Evolutionary conservation across 2,329 filamentous ascomycete genomes (phyloP).

Genomic region (Ophiognomonia clavigignenti-juglandacearum): DNA sequence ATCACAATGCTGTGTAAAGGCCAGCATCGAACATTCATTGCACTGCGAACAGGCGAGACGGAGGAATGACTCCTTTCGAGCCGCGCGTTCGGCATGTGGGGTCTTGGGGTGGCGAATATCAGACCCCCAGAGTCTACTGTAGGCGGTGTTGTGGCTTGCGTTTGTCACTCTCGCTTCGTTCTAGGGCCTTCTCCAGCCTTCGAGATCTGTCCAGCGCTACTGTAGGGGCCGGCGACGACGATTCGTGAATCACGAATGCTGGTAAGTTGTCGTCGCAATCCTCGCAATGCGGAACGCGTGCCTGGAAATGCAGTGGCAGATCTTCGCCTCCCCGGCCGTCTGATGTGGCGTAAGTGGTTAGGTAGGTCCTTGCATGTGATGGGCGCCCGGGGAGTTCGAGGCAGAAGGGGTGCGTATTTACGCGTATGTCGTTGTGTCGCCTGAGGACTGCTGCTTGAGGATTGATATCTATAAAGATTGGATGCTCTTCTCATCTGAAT

Average conservation of each 20-base stretch:
- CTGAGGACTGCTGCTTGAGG: neutral
- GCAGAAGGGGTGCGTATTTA: conserved; percentile 5
- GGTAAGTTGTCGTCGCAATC: neutral
- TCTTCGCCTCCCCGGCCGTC: neutral
- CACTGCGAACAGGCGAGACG: too few species aligned
- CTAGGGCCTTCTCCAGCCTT: neutral
- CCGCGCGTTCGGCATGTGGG: too few species aligned
- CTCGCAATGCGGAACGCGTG: too few species aligned
- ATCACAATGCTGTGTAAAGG: too few species aligned
- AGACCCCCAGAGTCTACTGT: too few species aligned
- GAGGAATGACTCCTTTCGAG: too few species aligned
- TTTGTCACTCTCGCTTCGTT: too few species aligned
- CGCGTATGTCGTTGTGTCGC: neutral
- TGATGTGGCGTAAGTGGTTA: neutral
- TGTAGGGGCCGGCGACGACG: too few species aligned
- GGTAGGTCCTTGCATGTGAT: neutral
- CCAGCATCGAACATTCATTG: too few species aligned
- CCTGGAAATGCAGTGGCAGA: neutral
- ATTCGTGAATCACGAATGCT: neutral
- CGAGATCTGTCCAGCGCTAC: neutral
- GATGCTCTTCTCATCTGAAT: neutral
- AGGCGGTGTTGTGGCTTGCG: too few species aligned
- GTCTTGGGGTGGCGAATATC: too few species aligned
- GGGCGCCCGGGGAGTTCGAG: neutral
- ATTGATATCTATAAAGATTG: conserved; percentile 4